Evolutionary conservation across 306 rosid species (phyloP).

Genomic region (Gastrolobium villosum): DNA sequence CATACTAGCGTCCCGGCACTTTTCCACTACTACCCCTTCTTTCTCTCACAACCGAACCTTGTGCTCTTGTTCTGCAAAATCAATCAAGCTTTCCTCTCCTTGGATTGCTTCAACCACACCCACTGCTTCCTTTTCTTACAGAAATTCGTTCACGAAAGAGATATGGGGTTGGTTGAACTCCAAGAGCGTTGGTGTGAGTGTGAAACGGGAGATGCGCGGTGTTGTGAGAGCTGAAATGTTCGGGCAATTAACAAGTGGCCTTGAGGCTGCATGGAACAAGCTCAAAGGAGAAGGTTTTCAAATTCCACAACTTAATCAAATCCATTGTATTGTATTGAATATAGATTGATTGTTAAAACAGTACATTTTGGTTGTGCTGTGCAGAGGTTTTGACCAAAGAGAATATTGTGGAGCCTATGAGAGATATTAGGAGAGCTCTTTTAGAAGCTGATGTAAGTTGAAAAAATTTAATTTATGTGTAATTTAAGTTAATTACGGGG

Average conservation of each 20-base stretch:
- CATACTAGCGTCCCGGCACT: constrained; percentile 78
- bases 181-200: constrained; percentile 48
- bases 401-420: constrained; percentile 96
- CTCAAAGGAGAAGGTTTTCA: constrained; percentile 91
- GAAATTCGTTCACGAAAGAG: constrained; percentile 77
- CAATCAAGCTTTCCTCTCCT: constrained; percentile 57
- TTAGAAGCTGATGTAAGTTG: constrained; percentile 95
- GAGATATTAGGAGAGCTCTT: constrained; percentile 96
- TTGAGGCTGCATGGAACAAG: constrained; percentile 96
- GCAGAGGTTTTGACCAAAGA: constrained; percentile 97
- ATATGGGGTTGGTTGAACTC: constrained; percentile 91
- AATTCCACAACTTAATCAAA: background rate
- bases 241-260: constrained; percentile 90
- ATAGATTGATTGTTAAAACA: background rate
- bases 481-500: background rate
- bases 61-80: constrained; percentile 41
- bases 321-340: background rate
- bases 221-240: constrained; percentile 94
- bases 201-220: constrained; percentile 60
- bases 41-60: constrained; percentile 44
- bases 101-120: constrained; percentile 53
- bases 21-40: constrained; percentile 58
- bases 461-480: constrained; percentile 24
- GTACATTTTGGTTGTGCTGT: constrained; percentile 40
- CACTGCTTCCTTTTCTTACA: constrained; percentile 62